phyloP scores from a whole-genome alignment of 2,329 filamentous ascomycete species.

The Didymosphaeria variabile region DNA sequence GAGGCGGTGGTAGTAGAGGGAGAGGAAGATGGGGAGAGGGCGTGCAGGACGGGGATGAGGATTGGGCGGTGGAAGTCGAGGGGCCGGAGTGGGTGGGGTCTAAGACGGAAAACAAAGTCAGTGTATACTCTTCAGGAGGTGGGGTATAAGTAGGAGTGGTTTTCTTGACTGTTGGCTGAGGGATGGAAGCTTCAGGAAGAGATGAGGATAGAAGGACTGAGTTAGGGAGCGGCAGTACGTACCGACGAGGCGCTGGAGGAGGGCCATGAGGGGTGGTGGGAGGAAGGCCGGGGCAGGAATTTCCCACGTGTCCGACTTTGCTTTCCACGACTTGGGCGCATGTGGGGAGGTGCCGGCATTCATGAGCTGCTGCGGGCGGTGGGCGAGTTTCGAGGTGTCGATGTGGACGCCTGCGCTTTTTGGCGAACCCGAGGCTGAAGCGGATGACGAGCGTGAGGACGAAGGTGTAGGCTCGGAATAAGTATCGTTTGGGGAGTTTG shows the following conservation, averaged over 20 bases:
- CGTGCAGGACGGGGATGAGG: slow-evolving; percentile 40
- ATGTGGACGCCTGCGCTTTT: slow-evolving; percentile 14
- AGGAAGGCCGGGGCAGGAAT: slow-evolving; percentile 36
- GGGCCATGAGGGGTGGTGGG: slow-evolving; percentile 35
- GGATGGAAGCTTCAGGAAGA: too few relatives aligned
- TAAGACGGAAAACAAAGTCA: too few relatives aligned
- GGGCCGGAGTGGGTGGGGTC: slow-evolving; percentile 20
- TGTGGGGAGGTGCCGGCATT: slow-evolving; percentile 5
- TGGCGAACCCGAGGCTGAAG: neutral
- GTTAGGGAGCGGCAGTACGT: too few relatives aligned
- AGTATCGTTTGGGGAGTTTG: slow-evolving; percentile 35
- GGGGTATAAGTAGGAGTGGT: too few relatives aligned
- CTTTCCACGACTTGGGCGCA: slow-evolving; percentile 17
- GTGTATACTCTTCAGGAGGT: too few relatives aligned
- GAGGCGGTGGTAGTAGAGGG: slow-evolving; percentile 43
- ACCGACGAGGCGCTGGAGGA: slow-evolving; percentile 29
- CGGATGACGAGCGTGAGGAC: slow-evolving; percentile 8
- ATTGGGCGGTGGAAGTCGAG: slow-evolving; percentile 33
- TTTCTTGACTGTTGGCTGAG: too few relatives aligned
- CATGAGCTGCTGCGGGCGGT: slow-evolving; percentile 18
- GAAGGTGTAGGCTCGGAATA: slow-evolving; percentile 3
- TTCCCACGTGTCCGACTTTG: slow-evolving; percentile 17
- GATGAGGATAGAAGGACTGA: too few relatives aligned
- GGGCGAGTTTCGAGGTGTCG: slow-evolving; percentile 20
- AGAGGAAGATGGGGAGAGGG: slow-evolving; percentile 43